These are phyloP conservation scores for Rubroshorea leprosula DNA, from an alignment of 345 rosid species.

Conservation along the genomic window DNA sequence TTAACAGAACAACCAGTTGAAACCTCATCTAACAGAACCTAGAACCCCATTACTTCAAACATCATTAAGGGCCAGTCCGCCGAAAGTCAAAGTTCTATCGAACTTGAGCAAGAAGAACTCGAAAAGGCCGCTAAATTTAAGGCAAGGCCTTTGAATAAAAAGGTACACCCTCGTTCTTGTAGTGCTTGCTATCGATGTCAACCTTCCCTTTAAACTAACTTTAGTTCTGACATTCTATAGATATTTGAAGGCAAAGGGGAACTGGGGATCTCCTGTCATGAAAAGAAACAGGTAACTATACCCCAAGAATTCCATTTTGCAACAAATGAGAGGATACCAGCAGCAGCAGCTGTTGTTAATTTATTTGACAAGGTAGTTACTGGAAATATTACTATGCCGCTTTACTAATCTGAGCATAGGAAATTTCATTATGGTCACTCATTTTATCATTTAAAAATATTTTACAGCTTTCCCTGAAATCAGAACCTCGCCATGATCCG, in stretches of 20 bases:
- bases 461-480: constrained; percentile 73
- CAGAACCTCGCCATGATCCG: constrained; percentile 53
- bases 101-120: constrained; percentile 82
- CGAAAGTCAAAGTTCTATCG: constrained; percentile 66
- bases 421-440: neutral
- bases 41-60: constrained; percentile 77
- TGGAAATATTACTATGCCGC: neutral
- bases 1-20: constrained; percentile 52
- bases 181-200: neutral
- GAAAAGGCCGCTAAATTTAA: constrained; percentile 88
- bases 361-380: constrained; percentile 68
- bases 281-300: constrained; percentile 67
- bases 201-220: neutral
- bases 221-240: constrained; percentile 28
- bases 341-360: constrained; percentile 41
- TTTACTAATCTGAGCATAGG: too few species aligned
- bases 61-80: constrained; percentile 82
- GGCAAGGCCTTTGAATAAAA: constrained; percentile 91
- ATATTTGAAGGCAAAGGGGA: constrained; percentile 97
- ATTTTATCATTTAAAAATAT: neutral
- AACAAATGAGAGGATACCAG: constrained; percentile 80
- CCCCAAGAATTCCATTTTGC: constrained; percentile 92
- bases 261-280: constrained; percentile 66
- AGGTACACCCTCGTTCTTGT: constrained; percentile 43
- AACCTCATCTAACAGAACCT: constrained; percentile 67